Evolutionary conservation across 805 yeast species (phyloP), one percentile per base, ranked within the genome.

Genomic region (Scheffersomyces spartinae): DNA sequence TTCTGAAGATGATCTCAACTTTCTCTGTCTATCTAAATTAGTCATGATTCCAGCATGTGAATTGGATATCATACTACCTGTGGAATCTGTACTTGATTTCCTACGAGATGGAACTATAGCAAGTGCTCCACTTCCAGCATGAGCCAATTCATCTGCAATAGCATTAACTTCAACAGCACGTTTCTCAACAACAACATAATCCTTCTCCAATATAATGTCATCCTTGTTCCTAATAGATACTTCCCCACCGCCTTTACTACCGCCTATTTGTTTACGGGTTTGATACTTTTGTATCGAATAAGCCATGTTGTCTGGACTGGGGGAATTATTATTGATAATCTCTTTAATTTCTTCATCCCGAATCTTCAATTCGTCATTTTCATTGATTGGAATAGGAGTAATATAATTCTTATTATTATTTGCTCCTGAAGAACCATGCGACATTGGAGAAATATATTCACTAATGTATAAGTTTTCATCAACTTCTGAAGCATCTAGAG

Each of bases 141-240:
- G 56, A 9, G 83, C 86, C 26, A 88, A 56, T 47, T 86, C 95
- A 49, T 88, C 97, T 3, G 98, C 98, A 30, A 91, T 62, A 2
- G 94, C 88, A 55, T 88, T 88, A 6, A 88, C 94, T 46, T 91
- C 97, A 3, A 88, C 96, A 0, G 91, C 83, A 25, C 94, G 69
- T 48, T 88, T 91, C 48, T 88, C 97, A 15, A 88, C 86, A 20
- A 88, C 94, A 17, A 88, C 97, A 40, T 88, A 88, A 42, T 85
- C 96, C 36, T 72, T 75, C 39, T 84, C 95, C 29, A 74, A 55
- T 14, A 67, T 61, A 13, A 66, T 43, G 27, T 74, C 80, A 13
- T 63, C 52, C 32, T 50, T 36, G 33, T 17, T 13, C 10, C 2
- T 18, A 5, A 11, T 24, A 29, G 20, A 29, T 7, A 28, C n/a